Base-by-base conservation (phyloP, 2,329 filamentous ascomycete genomes). In the Ramularia endophylla region DNA sequence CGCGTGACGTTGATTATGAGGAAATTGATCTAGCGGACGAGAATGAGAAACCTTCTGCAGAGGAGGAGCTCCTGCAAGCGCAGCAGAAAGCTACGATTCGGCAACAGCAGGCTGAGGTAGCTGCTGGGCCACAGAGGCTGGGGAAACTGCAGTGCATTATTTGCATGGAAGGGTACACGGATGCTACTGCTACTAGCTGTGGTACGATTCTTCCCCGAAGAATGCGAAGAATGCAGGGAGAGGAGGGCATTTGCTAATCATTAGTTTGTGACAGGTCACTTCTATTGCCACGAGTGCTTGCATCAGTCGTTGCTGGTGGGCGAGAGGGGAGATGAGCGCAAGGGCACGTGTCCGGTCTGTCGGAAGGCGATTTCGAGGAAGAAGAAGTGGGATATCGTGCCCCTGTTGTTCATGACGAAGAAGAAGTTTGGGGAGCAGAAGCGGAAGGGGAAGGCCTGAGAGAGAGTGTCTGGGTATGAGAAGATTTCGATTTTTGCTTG, bases 241-340 rank as follows among this genome's bases (percentile, higher is more conserved):
- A 20, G 25, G 37, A 33, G 49, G 33, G 43, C 41, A 51, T 27
- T 8, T 13, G 8, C 19, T n/a, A n/a, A n/a, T n/a, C n/a, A n/a
- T n/a, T n/a, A n/a, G n/a, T n/a, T n/a, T n/a, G n/a, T n/a, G n/a
- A 8, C 41, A 79, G 76, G 78, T 0, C 78, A 82, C 54, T 65
- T 81, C 17, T 81, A 81, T 59, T 82, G 78, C 56, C 77, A 81
- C 52, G 72, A 73, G 27, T 82, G 78, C 51, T 72, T 82, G 30
- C 70, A 75, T 37, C 74, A 79, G 55, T 73, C 75, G n/a, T 61
- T 82, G 13, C 73, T 73, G 28, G 72, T 71, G 18, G 70, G 71
- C 31, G 75, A 78, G 50, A 71, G 71, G 48, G 71, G 69, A 29
- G 56, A 64, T 8, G 67, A 66, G 1, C 61, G 65, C 31, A 65